These are phyloP conservation scores for Pleurotus sapidus DNA, from an alignment of 768 basidiomycete species.

Conservation along the genomic window DNA sequence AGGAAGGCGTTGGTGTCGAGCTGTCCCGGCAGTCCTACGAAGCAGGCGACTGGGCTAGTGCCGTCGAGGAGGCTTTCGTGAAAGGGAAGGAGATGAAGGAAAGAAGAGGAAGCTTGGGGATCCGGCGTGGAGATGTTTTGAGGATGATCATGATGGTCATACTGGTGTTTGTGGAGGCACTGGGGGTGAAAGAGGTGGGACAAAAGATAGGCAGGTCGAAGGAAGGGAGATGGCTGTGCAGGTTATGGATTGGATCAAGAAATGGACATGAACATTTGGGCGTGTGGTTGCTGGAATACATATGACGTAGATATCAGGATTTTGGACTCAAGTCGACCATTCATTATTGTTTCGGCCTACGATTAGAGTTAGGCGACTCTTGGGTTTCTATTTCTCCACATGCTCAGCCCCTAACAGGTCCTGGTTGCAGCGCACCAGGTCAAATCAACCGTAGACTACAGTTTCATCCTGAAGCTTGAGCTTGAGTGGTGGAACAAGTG, in stretches of 20 bases:
- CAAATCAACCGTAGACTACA: no score
- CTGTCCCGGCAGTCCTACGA: conserved; percentile 65
- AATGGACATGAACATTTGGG: conserved; percentile 18
- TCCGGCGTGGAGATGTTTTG: conserved; percentile 27
- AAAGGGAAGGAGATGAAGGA: conserved; percentile 46
- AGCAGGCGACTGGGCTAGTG: conserved; percentile 66
- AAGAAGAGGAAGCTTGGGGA: conserved; percentile 40
- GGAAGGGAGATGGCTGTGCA: conserved; percentile 43
- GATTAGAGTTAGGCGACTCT: no score
- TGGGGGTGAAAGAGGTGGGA: neutral
- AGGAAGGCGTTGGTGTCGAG: conserved; percentile 68
- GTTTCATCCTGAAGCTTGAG: no score
- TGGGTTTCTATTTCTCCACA: no score
- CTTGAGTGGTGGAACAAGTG: no score
- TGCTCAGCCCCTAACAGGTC: no score
- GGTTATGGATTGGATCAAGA: conserved; percentile 50
- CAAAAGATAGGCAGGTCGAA: conserved; percentile 36
- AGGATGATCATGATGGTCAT: no score
- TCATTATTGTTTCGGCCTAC: no score
- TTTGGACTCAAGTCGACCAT: no score
- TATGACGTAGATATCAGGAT: no score
- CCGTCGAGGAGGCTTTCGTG: conserved; percentile 56
- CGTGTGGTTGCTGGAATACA: neutral
- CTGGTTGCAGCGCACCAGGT: no score
- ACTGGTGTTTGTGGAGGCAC: no score